Conservation (phyloP, 768 basidiomycete genomes). For the Pholiota molesta region DNA sequence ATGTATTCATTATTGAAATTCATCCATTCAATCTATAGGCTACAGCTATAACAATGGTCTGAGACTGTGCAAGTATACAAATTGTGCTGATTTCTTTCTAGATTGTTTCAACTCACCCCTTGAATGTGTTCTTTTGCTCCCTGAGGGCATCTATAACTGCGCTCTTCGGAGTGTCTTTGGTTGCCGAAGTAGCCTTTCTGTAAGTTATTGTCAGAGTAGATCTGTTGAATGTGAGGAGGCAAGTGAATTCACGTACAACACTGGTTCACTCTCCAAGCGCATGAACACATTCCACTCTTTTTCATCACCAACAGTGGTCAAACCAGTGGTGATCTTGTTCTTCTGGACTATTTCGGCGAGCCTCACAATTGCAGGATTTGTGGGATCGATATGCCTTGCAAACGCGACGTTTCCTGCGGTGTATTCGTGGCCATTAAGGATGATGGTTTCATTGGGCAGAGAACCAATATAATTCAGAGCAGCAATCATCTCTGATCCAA, state of each 20-base stretch:
- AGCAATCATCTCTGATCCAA: slow-evolving; percentile 75
- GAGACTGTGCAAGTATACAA: not conserved
- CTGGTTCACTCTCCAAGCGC: slow-evolving; percentile 65
- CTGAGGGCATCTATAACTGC: slow-evolving; percentile 76
- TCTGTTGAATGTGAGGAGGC: not conserved
- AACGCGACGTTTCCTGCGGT: slow-evolving; percentile 76
- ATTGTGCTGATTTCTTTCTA: not conserved
- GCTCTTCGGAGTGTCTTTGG: slow-evolving; percentile 45
- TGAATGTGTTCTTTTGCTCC: slow-evolving; percentile 83
- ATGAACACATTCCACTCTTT: slow-evolving; percentile 97
- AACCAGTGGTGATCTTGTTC: slow-evolving; percentile 72
- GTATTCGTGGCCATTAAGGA: slow-evolving; percentile 94
- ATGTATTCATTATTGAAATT: slow-evolving; percentile 7
- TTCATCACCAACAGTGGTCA: slow-evolving; percentile 91
- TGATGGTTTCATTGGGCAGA: slow-evolving; percentile 78
- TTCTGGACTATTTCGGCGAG: slow-evolving; percentile 59
- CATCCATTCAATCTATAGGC: not conserved
- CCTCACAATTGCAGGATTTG: slow-evolving; percentile 60
- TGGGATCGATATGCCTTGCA: slow-evolving; percentile 59
- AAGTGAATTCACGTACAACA: slow-evolving; percentile 52
- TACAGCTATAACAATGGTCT: slow-evolving; percentile 19
- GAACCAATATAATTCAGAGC: slow-evolving; percentile 72
- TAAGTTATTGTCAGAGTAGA: slow-evolving; percentile 5
- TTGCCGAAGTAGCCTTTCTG: slow-evolving; percentile 54
- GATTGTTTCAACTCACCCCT: slow-evolving; percentile 47